phyloP scores from a whole-genome alignment of 495 filamentous ascomycete species.

The Aspergillus homomorphus region DNA sequence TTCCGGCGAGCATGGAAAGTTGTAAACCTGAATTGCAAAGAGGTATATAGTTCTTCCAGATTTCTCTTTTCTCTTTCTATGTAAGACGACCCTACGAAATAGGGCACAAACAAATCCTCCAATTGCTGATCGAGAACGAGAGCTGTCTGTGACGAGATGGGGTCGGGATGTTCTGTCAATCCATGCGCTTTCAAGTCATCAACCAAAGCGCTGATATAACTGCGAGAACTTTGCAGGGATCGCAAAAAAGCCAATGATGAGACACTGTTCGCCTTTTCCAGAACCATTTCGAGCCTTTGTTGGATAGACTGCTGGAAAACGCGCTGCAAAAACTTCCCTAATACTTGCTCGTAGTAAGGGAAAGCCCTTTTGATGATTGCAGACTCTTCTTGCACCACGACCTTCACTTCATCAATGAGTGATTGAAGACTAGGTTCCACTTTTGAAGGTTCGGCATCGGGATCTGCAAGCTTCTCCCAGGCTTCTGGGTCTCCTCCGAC shows the following conservation, averaged over 20 bases:
- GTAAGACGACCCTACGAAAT: conserved; percentile 89
- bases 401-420: conserved; percentile 86
- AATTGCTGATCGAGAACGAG: conserved; percentile 90
- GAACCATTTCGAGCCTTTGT: conserved; percentile 90
- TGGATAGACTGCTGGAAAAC: conserved; percentile 98
- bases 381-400: conserved; percentile 96
- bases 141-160: conserved; percentile 81
- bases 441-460: conserved; percentile 83
- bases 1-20: conserved; percentile 84
- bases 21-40: conserved; percentile 90
- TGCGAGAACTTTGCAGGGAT: conserved; percentile 82
- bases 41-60: conserved; percentile 88
- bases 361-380: conserved; percentile 94
- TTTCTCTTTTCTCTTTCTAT: conserved; percentile 91
- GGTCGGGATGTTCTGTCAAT: conserved; percentile 89
- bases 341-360: conserved; percentile 90
- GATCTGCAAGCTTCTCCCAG: conserved; percentile 90
- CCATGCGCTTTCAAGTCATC: conserved; percentile 95
- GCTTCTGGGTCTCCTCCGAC: conserved; percentile 76
- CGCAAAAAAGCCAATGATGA: conserved; percentile 91
- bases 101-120: conserved; percentile 94
- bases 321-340: conserved; percentile 86
- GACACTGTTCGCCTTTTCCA: conserved; percentile 86
- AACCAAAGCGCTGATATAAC: conserved; percentile 77
- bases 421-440: conserved; percentile 91